A percentile compares a stretch with the other conserved stretches of the same genome.
Conservation (phyloP, 352 stramenopile genomes). For the Phytophthora aleatoria region DNA sequence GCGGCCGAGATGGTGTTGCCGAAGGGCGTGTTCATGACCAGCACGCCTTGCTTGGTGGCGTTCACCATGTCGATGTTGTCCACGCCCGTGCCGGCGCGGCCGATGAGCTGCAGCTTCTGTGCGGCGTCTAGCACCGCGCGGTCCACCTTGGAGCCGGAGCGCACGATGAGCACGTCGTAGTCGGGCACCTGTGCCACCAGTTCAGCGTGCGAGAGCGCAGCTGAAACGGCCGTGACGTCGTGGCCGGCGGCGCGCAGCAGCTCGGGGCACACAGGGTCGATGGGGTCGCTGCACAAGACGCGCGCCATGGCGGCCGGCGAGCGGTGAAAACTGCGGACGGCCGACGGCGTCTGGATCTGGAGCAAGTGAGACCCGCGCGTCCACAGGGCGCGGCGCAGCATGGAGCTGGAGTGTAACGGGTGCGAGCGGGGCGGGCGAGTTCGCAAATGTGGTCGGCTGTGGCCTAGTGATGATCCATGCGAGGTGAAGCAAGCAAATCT, state of each 20-base stretch:
- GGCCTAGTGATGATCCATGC: conserved; percentile 4
- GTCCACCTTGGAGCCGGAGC: conserved; percentile 82
- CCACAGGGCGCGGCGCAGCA: conserved; percentile 59
- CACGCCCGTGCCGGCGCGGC: conserved; percentile 89
- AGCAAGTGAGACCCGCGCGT: conserved; percentile 43
- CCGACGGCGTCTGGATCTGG: conserved; percentile 19
- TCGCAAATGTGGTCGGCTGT: conserved; percentile 16
- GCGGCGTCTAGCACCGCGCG: conserved; percentile 71
- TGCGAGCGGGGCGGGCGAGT: conserved; percentile 1
- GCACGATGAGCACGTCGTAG: conserved; percentile 92
- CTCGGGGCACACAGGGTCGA: conserved; percentile 81
- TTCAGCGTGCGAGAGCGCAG: conserved; percentile 56
- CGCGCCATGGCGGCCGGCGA: conserved; percentile 63
- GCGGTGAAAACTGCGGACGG: conserved; percentile 43
- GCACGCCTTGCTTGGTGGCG: conserved; percentile 91
- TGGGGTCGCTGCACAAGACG: conserved; percentile 90
- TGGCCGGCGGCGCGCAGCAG: conserved; percentile 83
- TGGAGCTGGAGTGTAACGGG: conserved; percentile 18
- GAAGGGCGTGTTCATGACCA: conserved; percentile 97
- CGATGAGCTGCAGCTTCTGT: conserved; percentile 80
- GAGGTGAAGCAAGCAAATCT: conserved; percentile 4
- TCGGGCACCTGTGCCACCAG: conserved; percentile 73
- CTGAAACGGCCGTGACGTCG: conserved; percentile 67
- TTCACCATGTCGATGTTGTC: conserved; percentile 95
- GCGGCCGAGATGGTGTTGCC: conserved; percentile 96